Percentiles rank a stretch among this genome's conserved stretches.
phyloP scores from a whole-genome alignment of 805 yeast species.

The Starmerella bacillaris region DNA sequence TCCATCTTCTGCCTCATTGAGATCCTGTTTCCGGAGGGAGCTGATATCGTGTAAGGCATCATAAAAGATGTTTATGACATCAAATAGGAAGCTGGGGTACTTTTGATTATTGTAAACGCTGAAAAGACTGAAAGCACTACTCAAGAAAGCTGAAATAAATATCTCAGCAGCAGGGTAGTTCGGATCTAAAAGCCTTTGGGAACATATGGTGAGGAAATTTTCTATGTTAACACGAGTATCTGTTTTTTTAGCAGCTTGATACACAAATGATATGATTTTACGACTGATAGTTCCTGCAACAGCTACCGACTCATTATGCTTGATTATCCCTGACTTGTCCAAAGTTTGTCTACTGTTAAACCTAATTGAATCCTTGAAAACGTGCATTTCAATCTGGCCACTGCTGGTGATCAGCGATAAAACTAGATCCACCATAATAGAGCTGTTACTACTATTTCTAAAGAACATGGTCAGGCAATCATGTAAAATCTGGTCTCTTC shows the following conservation, averaged over 20 bases:
- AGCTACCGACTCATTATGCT: neutral
- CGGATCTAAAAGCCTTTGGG: neutral
- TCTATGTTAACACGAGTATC: neutral
- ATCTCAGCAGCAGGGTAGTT: neutral
- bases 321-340: neutral
- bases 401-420: neutral
- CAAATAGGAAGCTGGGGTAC: neutral
- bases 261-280: neutral
- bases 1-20: neutral
- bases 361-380: neutral
- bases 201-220: neutral
- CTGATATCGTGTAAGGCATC: neutral
- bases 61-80: neutral
- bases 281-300: neutral
- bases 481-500: too few species aligned
- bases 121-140: neutral
- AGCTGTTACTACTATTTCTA: too few species aligned
- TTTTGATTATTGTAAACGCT: neutral
- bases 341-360: neutral
- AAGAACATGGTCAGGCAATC: too few species aligned
- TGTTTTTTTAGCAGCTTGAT: neutral
- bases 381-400: neutral
- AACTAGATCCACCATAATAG: neutral
- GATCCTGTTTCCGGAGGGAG: neutral
- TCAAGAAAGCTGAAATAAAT: neutral